Conservation (phyloP, 2,329 filamentous ascomycete genomes). For the Xylaria sp. region DNA sequence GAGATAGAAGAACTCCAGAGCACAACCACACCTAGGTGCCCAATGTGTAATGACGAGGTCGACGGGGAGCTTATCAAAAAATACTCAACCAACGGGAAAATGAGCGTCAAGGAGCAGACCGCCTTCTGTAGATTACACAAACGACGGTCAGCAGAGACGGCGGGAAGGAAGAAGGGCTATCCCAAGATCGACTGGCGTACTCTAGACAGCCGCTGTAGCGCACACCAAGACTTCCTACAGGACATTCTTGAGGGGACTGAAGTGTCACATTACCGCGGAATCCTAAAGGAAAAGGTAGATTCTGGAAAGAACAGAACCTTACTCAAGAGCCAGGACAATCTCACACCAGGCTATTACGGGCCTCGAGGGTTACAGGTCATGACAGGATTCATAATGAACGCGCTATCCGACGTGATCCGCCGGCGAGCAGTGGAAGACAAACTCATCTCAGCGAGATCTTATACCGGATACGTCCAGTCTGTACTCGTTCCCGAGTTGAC, state of each 20-base stretch:
- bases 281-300: conserved; percentile 65
- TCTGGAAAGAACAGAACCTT: conserved; percentile 70
- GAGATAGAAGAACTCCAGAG: conserved; percentile 33
- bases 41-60: conserved; percentile 73
- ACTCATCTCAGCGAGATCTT: conserved; percentile 73
- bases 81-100: conserved; percentile 59
- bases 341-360: conserved; percentile 86
- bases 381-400: conserved; percentile 73
- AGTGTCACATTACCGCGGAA: conserved; percentile 69
- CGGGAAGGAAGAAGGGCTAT: conserved; percentile 67
- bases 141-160: conserved; percentile 61
- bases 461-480: conserved; percentile 75
- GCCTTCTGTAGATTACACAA: conserved; percentile 74
- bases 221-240: conserved; percentile 66
- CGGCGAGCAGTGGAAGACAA: conserved; percentile 71
- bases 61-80: conserved; percentile 64
- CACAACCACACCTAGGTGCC: conserved; percentile 61
- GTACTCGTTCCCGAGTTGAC: conserved; percentile 81
- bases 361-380: conserved; percentile 77
- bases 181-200: conserved; percentile 76
- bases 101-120: conserved; percentile 69
- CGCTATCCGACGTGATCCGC: conserved; percentile 70
- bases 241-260: conserved; percentile 67
- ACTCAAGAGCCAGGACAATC: conserved; percentile 65
- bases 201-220: conserved; percentile 68